Percentiles rank a stretch among this genome's conserved stretches.
phyloP scores from a whole-genome alignment of 768 basidiomycete genomes.

The Inosperma sp. region DNA sequence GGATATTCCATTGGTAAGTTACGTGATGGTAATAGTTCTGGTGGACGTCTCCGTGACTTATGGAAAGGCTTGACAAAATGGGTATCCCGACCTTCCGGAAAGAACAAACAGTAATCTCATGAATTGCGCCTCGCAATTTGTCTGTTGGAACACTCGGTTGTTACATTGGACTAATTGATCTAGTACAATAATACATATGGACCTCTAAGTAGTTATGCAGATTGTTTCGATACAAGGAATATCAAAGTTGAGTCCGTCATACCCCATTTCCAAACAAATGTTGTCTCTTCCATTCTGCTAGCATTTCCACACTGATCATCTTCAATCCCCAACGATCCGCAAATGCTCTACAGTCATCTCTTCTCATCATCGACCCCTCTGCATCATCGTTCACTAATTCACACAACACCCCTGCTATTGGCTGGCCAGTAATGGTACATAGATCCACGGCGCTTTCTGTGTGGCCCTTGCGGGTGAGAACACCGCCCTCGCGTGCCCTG shows the following conservation, averaged over 20 bases:
- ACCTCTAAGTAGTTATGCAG: no score
- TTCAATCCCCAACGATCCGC: conserved; percentile 87
- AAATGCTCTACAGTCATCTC: conserved; percentile 90
- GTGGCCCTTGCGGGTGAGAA: conserved; percentile 84
- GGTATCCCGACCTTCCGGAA: no score
- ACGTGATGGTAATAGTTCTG: neutral
- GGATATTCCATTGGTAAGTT: conserved; percentile 34
- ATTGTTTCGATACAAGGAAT: no score
- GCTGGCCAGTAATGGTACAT: conserved; percentile 66
- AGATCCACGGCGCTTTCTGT: conserved; percentile 90
- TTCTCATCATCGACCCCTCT: conserved; percentile 86
- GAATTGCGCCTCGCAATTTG: no score
- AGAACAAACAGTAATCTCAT: no score
- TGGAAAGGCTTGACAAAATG: neutral
- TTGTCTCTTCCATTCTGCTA: conserved; percentile 46
- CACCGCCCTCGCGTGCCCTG: conserved; percentile 80
- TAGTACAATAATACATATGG: neutral
- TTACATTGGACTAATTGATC: neutral
- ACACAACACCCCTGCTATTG: conserved; percentile 81
- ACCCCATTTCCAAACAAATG: neutral
- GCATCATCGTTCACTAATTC: conserved; percentile 93
- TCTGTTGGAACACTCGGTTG: neutral
- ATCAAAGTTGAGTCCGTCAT: no score
- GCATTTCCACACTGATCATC: conserved; percentile 92
- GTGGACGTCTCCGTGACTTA: neutral